Evolutionary conservation across 2,329 filamentous ascomycete species (phyloP), one percentile per base, ranked within the genome.

Genomic region (Bipolaris sorokiniana): DNA sequence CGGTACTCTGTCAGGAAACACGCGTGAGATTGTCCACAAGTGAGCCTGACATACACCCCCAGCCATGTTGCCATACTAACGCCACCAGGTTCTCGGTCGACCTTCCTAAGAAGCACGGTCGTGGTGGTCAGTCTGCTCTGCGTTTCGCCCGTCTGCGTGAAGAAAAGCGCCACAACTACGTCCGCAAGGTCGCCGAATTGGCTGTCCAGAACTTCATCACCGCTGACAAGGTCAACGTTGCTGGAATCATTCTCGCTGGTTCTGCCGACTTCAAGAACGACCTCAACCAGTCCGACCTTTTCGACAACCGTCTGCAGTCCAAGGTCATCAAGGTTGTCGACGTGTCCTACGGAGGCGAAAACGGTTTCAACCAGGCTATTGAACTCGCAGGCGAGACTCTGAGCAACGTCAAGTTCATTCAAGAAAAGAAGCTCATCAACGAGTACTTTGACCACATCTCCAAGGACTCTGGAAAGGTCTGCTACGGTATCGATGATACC

Each of bases 251-350:
- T 76, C 85, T 99, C 64, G 95, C 95, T 64, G 95, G 95, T 83
- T 97, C 92, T 33, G 95, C 95, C 75, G 95, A 99, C 80, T 99
- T 99, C 89, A 99, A 99, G 84, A 98, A 96, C 80, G 95, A 99
- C 75, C 84, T 99, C 51, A 98, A 98, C 80, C 91, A 91, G 72
- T 98, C 95, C 59, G 95, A 99, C 79, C 85, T 99, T 84, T 99
- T 99, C 78, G 95, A 99, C 78, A 85, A 88, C 74, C 93, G 95
- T 78, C 85, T 99, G 54, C 88, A 91, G 71, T 82, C 87, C 76
- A 99, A 99, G 85, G 95, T 99, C 73, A 98, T 99, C 86, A 99
- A 99, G 82, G 91, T 99, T 42, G 96, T 99, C 34, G 95, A 99
- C 77, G 96, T 99, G 42, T 98, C 94, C 13, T 99, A 99, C 73